Conservation (phyloP, 495 filamentous ascomycete genomes). For the Hyaloscypha finlandica region DNA sequence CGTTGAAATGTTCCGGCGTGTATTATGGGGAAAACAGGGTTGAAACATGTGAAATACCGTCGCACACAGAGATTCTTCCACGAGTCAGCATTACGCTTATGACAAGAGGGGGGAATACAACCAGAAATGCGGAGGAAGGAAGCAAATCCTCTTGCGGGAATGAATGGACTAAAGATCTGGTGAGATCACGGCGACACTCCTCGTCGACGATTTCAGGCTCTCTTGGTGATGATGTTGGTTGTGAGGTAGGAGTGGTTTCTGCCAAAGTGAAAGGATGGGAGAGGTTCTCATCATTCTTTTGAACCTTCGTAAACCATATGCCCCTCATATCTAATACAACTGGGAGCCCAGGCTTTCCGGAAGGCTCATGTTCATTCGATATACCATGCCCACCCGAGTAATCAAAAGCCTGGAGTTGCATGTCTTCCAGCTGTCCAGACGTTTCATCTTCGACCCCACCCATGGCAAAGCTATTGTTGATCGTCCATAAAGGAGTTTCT, state of each 20-base stretch:
- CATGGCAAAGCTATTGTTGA: not conserved
- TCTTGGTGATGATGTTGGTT: not conserved
- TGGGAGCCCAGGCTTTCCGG: not conserved
- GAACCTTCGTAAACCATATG: not conserved
- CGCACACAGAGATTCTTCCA: conserved; percentile 7
- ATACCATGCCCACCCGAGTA: not conserved
- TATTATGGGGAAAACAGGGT: conserved; percentile 10
- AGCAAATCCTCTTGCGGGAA: not conserved
- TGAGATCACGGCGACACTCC: not conserved
- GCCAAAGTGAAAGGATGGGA: not conserved
- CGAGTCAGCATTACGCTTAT: not conserved
- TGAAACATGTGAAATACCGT: conserved; percentile 2
- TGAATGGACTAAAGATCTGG: not conserved
- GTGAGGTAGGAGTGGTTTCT: not conserved
- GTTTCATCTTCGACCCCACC: not conserved
- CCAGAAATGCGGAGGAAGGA: not conserved
- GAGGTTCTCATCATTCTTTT: not conserved
- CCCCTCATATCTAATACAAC: not conserved
- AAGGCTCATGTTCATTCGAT: not conserved
- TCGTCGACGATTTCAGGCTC: not conserved
- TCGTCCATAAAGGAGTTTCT: not conserved
- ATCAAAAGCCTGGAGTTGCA: not conserved
- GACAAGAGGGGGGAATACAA: not conserved
- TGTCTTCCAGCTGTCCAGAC: not conserved
- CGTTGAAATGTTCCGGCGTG: conserved; percentile 13